Percentiles rank a stretch among this genome's conserved stretches.
phyloP scores from a whole-genome alignment of 2,329 filamentous ascomycete species.

The Bipolaris victoriae region DNA sequence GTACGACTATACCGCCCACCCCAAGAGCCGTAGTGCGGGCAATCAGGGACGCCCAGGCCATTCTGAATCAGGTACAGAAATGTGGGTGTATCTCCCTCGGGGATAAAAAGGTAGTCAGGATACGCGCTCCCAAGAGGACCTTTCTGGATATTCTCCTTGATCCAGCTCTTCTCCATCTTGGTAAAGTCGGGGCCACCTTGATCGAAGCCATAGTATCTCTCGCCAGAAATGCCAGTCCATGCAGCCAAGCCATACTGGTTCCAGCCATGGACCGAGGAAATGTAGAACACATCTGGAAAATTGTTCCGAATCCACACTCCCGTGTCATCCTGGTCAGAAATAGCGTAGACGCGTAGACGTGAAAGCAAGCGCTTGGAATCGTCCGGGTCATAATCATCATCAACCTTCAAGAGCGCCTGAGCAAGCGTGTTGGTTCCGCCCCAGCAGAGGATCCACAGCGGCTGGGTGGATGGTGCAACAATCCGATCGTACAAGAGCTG shows the following conservation, averaged over 20 bases:
- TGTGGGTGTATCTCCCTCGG: slow-evolving; percentile 61
- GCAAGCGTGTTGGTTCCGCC: slow-evolving; percentile 62
- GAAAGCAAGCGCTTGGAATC: slow-evolving; percentile 43
- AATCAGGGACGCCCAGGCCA: slow-evolving; percentile 55
- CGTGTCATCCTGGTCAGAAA: slow-evolving; percentile 66
- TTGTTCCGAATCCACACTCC: slow-evolving; percentile 62
- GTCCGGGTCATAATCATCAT: slow-evolving; percentile 39
- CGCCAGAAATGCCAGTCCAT: slow-evolving; percentile 64
- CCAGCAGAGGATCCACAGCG: slow-evolving; percentile 62
- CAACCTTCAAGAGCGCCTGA: slow-evolving; percentile 54
- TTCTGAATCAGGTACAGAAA: slow-evolving; percentile 59
- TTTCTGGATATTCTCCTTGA: slow-evolving; percentile 61
- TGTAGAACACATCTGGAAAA: slow-evolving; percentile 63
- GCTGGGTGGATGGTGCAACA: slow-evolving; percentile 47
- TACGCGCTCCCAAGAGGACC: slow-evolving; percentile 53
- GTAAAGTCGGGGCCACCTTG: slow-evolving; percentile 57
- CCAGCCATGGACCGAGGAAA: slow-evolving; percentile 62
- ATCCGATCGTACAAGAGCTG: slow-evolving; percentile 55
- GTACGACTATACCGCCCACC: slow-evolving; percentile 55
- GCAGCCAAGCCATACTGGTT: slow-evolving; percentile 61
- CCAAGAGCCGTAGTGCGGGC: slow-evolving; percentile 58
- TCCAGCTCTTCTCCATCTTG: slow-evolving; percentile 59
- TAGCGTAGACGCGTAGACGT: slow-evolving; percentile 51
- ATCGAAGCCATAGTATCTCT: slow-evolving; percentile 56
- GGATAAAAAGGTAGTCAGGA: slow-evolving; percentile 57